These are phyloP conservation scores for Cenchrus fungigraminus DNA, from an alignment of 176 grass and related monocot genomes.

Conservation along the genomic window DNA sequence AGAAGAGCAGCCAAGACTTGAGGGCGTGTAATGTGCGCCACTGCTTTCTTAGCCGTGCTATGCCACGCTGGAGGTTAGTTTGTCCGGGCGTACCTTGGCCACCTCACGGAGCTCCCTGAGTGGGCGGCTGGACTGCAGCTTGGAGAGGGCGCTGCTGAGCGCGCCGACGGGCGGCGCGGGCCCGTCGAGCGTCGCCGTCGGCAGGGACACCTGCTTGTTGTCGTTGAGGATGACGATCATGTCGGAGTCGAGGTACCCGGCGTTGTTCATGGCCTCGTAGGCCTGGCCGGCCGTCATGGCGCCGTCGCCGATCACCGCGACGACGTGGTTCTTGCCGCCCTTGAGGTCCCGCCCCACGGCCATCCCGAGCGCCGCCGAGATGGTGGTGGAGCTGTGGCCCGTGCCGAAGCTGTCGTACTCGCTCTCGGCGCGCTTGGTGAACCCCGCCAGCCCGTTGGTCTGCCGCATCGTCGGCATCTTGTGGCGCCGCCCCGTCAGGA, in stretches of 20 bases:
- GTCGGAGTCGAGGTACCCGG: conserved; percentile 93
- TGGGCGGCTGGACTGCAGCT: conserved; percentile 87
- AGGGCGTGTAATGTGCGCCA: neutral
- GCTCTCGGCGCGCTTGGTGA: conserved; percentile 87
- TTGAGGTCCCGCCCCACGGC: conserved; percentile 92
- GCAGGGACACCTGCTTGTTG: conserved; percentile 98
- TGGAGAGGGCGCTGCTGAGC: conserved; percentile 85
- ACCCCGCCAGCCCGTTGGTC: conserved; percentile 86
- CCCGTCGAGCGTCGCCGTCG: conserved; percentile 91
- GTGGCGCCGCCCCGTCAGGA: conserved; percentile 88
- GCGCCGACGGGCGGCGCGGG: conserved; percentile 92
- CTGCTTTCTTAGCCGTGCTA: neutral
- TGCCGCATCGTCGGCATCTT: conserved; percentile 96
- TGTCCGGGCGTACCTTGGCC: conserved; percentile 75
- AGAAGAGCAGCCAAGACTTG: no score
- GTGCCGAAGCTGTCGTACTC: conserved; percentile 93
- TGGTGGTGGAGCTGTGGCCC: conserved; percentile 95
- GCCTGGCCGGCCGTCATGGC: conserved; percentile 99
- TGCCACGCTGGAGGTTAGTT: neutral
- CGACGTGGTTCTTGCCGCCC: conserved; percentile 86
- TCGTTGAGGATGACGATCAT: conserved; percentile 99
- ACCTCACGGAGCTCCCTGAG: conserved; percentile 98
- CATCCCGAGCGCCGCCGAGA: conserved; percentile 97
- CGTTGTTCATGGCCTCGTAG: conserved; percentile 99
- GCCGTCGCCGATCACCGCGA: conserved; percentile 92